Percentiles rank a stretch among this genome's conserved stretches.
Conservation (phyloP, 2,329 filamentous ascomycete genomes). For the Trichophyton rubrum region DNA sequence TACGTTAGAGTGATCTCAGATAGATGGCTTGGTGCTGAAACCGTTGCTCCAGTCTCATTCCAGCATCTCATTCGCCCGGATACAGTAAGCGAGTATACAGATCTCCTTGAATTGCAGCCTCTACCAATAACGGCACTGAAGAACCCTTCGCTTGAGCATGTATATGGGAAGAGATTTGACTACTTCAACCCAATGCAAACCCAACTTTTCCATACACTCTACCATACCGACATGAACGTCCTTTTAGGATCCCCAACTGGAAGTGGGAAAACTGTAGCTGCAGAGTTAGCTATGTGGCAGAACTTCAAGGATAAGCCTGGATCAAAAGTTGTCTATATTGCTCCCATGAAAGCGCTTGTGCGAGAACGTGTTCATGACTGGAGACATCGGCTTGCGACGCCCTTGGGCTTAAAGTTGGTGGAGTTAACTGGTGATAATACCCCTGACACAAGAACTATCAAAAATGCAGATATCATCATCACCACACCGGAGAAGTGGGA, state of each 20-base stretch:
- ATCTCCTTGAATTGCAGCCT: slow-evolving; percentile 82
- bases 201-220: slow-evolving; percentile 93
- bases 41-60: slow-evolving; percentile 88
- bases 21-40: slow-evolving; percentile 92
- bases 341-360: slow-evolving; percentile 97
- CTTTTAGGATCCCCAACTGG: slow-evolving; percentile 91
- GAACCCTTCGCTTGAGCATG: slow-evolving; percentile 72
- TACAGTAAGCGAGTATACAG: slow-evolving; percentile 93
- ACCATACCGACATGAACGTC: slow-evolving; percentile 84
- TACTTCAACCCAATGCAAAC: slow-evolving; percentile 99
- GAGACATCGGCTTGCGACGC: slow-evolving; percentile 65
- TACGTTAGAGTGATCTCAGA: slow-evolving; percentile 93
- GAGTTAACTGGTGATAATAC: slow-evolving; percentile 97
- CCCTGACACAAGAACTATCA: slow-evolving; percentile 87
- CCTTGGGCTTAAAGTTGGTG: slow-evolving; percentile 79
- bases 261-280: slow-evolving; percentile 93
- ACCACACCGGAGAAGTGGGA: slow-evolving; percentile 99
- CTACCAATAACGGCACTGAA: slow-evolving; percentile 76
- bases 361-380: slow-evolving; percentile 94
- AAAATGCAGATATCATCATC: slow-evolving; percentile 93
- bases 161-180: slow-evolving; percentile 79
- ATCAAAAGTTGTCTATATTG: slow-evolving; percentile 97
- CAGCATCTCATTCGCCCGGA: slow-evolving; percentile 95
- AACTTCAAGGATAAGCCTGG: slow-evolving; percentile 88
- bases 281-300: slow-evolving; percentile 98